Percentiles rank a stretch among this genome's conserved stretches.
These are phyloP conservation scores for Yarrowia sp. DNA, from an alignment of 805 yeast genomes.

Conservation along the genomic window DNA sequence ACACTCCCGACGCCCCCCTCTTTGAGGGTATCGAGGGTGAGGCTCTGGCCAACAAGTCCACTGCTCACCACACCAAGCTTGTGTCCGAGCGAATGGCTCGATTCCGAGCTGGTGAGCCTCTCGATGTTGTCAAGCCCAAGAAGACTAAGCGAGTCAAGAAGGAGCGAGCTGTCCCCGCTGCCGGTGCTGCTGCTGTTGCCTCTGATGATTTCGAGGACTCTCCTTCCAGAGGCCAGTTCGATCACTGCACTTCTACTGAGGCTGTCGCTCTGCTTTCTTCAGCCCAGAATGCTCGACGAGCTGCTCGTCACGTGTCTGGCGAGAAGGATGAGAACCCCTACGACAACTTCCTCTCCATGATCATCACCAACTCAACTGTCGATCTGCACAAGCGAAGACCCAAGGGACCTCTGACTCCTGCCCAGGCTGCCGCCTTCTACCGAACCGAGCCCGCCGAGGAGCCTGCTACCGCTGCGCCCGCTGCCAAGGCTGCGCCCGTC, in stretches of 20 bases:
- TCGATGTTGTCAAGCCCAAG: conserved; percentile 13
- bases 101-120: conserved; percentile 23
- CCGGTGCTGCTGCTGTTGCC: not conserved
- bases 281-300: conserved; percentile 23
- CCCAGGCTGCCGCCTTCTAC: conserved; percentile 7
- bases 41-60: conserved; percentile 13
- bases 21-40: conserved; percentile 15
- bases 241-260: conserved; percentile 18
- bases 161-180: conserved; percentile 12
- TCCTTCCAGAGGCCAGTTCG: conserved; percentile 14
- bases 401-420: conserved; percentile 19
- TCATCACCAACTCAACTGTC: conserved; percentile 4
- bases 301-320: conserved; percentile 30
- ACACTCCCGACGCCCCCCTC: conserved; percentile 17
- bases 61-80: conserved; percentile 15
- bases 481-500: not conserved
- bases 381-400: conserved; percentile 16
- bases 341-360: conserved; percentile 18
- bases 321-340: conserved; percentile 40
- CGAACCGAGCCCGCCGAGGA: conserved; percentile 26
- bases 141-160: conserved; percentile 17
- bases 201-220: conserved; percentile 4
- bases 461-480: not conserved
- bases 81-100: conserved; percentile 13
- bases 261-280: conserved; percentile 15